Base-by-base conservation (phyloP, 2,329 filamentous ascomycete genomes). In the Curvularia eragrostidis region DNA sequence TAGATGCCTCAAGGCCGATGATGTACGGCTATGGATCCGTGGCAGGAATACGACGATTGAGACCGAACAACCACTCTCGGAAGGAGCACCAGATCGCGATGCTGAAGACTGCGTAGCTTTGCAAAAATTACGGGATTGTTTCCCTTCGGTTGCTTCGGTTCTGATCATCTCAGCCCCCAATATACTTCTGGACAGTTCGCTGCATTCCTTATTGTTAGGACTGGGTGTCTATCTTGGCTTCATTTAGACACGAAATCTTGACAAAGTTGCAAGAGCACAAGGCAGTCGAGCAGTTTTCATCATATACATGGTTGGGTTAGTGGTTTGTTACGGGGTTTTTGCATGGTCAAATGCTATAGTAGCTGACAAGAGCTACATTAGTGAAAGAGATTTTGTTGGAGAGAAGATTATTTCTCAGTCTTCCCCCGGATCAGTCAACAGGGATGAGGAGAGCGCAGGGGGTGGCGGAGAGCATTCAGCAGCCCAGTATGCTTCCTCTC, bases 151-250 rank as follows among this genome's bases (percentile, higher is more conserved):
- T 15, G 26, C 52, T 1, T 48, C 44, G 2, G 36, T 49, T 13
- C 4, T 48, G 9, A 48, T 19, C 15, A 18, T 54, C 6, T 42
- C 52, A 9, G 43, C 44, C 1, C 52, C 26, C 7, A 48, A 36
- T 2, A 54, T 54, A 15, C 44, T 43, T 10, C 28, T 54, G 1
- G 38, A 38, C 2, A 28, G 21, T 9, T 42, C 52, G 2, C 43
- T 48, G 3, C 18, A 41, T 13, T 32, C 24, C 15, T 54, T 54
- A 3, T 18, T 54, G 3, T 13, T 54, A 3, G 36, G 52, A 18
- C n/a, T 55, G 4, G 46, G 28, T 7, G 19, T 49, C 5, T 49
- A 55, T 21, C 21, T 55, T 38, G 52, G 46, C 18, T 44, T 26
- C 1, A 30, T 26, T n/a, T 55, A 46, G 52, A 50, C 38, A 8